A percentile compares a stretch with the other conserved stretches of the same genome.
These are phyloP conservation scores for Psilocybe mexicana DNA, from an alignment of 1,284 basidiomycete species.

Conservation along the genomic window DNA sequence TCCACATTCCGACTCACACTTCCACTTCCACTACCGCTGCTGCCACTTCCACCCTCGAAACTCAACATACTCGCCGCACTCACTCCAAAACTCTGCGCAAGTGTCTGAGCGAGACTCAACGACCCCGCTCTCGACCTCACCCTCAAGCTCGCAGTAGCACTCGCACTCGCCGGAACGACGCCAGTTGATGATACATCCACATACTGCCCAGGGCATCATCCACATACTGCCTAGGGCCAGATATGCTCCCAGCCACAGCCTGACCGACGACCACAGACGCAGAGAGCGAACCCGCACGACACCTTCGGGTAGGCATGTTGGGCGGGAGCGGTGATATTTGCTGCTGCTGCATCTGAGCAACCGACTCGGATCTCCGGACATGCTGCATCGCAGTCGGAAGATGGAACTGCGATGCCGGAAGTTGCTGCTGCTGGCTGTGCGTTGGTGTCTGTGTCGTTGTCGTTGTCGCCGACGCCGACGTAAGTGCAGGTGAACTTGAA, in stretches of 20 bases:
- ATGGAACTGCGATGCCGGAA: conserved; percentile 8
- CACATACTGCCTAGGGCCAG: too few relatives aligned
- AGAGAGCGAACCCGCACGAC: conserved; percentile 6
- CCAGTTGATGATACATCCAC: too few relatives aligned
- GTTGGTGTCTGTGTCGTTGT: too few relatives aligned
- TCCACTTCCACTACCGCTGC: not conserved
- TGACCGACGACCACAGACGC: not conserved
- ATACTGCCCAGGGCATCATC: too few relatives aligned
- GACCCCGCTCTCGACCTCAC: conserved; percentile 6
- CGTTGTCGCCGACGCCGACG: not conserved
- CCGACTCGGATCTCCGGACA: conserved; percentile 4
- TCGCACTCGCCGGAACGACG: too few relatives aligned
- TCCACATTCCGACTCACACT: not conserved
- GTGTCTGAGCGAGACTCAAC: not conserved
- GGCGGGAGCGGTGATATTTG: conserved; percentile 19
- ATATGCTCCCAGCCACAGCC: too few relatives aligned
- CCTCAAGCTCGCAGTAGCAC: not conserved
- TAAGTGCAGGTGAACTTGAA: not conserved
- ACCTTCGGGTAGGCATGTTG: conserved; percentile 15
- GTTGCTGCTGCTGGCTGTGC: too few relatives aligned
- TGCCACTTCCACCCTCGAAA: not conserved
- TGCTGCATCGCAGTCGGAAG: conserved; percentile 15
- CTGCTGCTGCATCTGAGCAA: not conserved
- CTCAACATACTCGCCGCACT: not conserved
- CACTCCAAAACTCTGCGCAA: not conserved